Percentiles rank a stretch among this genome's conserved stretches.
Conservation (phyloP, 208 protist genomes). For the Plasmodiophora brassicae region DNA sequence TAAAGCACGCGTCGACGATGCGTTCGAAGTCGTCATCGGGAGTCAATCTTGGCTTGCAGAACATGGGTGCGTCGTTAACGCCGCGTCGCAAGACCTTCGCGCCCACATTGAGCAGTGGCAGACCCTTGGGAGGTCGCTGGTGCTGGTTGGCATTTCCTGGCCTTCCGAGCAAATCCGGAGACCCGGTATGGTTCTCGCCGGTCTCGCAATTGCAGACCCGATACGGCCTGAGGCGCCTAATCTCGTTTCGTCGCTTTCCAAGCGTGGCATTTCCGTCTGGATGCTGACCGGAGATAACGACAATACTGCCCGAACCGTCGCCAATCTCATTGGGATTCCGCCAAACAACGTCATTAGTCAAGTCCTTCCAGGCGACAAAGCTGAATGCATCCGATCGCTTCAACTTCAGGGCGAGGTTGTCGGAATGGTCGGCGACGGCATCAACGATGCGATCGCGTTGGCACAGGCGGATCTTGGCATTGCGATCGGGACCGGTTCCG, state of each 20-base stretch:
- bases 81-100: too few relatives aligned
- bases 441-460: constrained; percentile 60
- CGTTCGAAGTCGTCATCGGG: too few relatives aligned
- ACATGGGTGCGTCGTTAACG: too few relatives aligned
- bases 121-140: too few relatives aligned
- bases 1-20: too few relatives aligned
- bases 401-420: neutral
- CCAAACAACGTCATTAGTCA: neutral
- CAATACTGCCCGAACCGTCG: neutral
- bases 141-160: neutral
- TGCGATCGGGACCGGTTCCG: constrained; percentile 73
- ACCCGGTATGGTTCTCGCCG: too few relatives aligned
- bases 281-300: neutral
- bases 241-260: neutral
- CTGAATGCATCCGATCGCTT: neutral
- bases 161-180: neutral
- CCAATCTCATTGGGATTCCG: neutral
- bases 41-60: too few relatives aligned
- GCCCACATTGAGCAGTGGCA: too few relatives aligned
- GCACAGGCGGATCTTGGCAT: constrained; percentile 74
- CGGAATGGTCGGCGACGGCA: constrained; percentile 51
- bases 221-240: constrained; percentile 35
- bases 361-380: neutral
- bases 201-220: constrained; percentile 32
- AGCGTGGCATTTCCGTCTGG: neutral